Conservation (phyloP, 225 moss, liverwort and hornwort species). For the Sphagnum tenellum region DNA sequence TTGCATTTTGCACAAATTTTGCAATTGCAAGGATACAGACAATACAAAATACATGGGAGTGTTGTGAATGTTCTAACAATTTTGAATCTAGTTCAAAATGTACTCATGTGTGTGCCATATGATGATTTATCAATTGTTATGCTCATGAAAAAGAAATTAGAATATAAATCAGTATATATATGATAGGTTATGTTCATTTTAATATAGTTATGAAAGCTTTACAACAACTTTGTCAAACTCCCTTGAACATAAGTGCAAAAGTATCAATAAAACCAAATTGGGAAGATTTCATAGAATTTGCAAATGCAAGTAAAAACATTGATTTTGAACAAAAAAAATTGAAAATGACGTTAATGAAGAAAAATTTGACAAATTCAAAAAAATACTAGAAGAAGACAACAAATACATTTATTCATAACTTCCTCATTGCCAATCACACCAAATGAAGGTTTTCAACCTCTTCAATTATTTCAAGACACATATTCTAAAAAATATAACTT, state of each 20-base stretch:
- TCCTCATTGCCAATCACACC: not conserved
- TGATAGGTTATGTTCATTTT: not conserved
- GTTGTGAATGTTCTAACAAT: too few species aligned
- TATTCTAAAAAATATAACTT: not conserved
- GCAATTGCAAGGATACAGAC: not conserved
- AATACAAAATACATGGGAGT: not conserved
- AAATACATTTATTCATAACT: not conserved
- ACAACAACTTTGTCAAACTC: not conserved
- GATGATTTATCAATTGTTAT: not conserved
- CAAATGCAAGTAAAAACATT: not conserved
- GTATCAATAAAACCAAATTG: too few species aligned
- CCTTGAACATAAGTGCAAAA: too few species aligned
- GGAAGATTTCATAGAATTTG: too few species aligned
- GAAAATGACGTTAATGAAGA: not conserved
- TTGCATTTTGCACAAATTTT: not conserved
- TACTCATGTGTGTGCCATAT: not conserved
- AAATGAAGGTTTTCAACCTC: not conserved
- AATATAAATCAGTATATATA: not conserved
- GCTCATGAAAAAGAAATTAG: not conserved
- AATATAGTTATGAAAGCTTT: not conserved
- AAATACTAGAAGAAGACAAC: not conserved
- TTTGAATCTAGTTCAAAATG: not conserved
- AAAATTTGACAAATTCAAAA: not conserved
- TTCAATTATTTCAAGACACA: not conserved
- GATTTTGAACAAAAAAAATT: too few species aligned